A percentile compares a stretch with the other conserved stretches of the same genome.
Evolutionary conservation across 345 rosid species (phyloP).

Genomic region (Melaleuca alternifolia): DNA sequence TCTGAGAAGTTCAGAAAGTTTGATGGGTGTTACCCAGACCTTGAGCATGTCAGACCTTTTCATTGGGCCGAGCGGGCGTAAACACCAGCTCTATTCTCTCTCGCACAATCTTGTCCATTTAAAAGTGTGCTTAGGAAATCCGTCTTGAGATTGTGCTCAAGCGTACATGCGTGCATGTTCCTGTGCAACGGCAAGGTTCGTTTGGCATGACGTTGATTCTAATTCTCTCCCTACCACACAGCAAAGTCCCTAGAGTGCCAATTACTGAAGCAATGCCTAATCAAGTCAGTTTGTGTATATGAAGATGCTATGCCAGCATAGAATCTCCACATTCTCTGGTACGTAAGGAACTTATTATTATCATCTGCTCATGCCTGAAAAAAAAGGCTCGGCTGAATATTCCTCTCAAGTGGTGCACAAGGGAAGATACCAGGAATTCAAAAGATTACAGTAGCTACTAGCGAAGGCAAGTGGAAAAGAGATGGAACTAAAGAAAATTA

Average conservation of each 20-base stretch:
- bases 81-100: neutral
- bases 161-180: neutral
- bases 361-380: neutral
- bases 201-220: neutral
- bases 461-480: neutral
- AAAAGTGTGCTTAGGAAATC: neutral
- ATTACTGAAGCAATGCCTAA: neutral
- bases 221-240: neutral
- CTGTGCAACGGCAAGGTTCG: neutral
- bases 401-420: neutral
- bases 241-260: neutral
- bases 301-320: neutral
- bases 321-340: neutral
- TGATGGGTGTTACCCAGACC: neutral
- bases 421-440: neutral
- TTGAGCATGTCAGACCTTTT: neutral
- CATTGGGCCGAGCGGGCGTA: neutral
- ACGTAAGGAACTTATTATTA: neutral
- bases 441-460: neutral
- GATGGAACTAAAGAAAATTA: neutral
- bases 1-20: neutral
- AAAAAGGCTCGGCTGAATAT: neutral
- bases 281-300: neutral
- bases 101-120: neutral
- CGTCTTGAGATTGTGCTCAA: neutral